Evolutionary conservation across 257 asterid genomes (phyloP).

Genomic region (Leptodermis oblonga): DNA sequence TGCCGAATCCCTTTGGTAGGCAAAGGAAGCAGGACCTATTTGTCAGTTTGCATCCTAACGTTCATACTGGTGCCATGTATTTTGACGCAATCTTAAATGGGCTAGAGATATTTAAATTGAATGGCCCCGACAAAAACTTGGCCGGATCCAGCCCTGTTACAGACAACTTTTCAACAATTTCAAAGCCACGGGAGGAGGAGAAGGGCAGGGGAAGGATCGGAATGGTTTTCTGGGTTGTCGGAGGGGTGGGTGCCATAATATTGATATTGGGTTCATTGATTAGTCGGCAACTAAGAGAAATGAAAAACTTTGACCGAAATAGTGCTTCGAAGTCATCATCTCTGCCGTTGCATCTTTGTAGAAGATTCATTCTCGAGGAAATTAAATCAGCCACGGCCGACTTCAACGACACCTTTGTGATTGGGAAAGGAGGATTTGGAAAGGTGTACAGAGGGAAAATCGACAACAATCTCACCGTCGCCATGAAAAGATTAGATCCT

Average conservation of each 20-base stretch:
- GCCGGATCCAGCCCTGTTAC: slow-evolving; percentile 43
- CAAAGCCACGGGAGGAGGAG: background rate
- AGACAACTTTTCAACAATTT: background rate
- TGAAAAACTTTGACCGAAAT: slow-evolving; percentile 22
- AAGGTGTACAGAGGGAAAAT: too few relatives aligned
- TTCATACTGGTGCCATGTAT: background rate
- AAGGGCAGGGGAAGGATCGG: background rate
- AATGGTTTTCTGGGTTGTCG: slow-evolving; percentile 7
- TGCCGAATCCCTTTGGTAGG: slow-evolving; percentile 11
- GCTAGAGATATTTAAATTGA: too few relatives aligned
- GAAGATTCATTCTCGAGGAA: too few relatives aligned
- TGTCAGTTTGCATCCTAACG: slow-evolving; percentile 33
- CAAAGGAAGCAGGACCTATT: slow-evolving; percentile 20
- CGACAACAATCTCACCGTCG: too few relatives aligned
- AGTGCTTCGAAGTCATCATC: slow-evolving; percentile 25
- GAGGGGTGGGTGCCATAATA: slow-evolving; percentile 23
- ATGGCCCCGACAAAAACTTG: slow-evolving; percentile 21
- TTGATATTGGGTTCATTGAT: slow-evolving; percentile 24
- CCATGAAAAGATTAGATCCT: too few relatives aligned
- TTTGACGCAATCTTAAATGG: too few relatives aligned
- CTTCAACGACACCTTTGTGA: too few relatives aligned
- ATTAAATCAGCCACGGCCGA: too few relatives aligned
- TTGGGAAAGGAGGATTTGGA: too few relatives aligned
- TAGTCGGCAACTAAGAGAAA: slow-evolving; percentile 21
- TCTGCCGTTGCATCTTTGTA: too few relatives aligned